Base-by-base conservation (phyloP, 2,329 filamentous ascomycete genomes). In the Calonectria naviculata region DNA sequence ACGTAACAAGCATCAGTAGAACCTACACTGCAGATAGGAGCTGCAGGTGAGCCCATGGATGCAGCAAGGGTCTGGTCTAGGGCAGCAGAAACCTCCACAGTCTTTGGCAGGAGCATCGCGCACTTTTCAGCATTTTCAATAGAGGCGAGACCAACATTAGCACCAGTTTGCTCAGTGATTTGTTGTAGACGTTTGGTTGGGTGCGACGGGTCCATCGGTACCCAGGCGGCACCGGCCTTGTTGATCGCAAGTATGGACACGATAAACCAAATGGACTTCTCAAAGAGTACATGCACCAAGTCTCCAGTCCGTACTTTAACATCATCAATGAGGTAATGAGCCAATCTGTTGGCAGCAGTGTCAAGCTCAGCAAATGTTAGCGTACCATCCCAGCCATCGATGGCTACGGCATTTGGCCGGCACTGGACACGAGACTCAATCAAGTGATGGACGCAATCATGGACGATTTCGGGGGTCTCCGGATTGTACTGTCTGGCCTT, bases 121-220 rank as follows among this genome's bases (percentile, higher is more conserved):
- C 65, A 61, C 0, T 62, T 75, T 66, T 31, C 49, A 12, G 29
- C 71, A 65, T 5, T 71, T 63, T n/a, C 13, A 4, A 56, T 63
- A 0, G 67, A 74, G 10, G 44, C 73, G 3, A 72, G 10, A 2
- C 9, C 64, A 21, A 79, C 9, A 15, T 2, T 29, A 2, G 77
- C 66, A 1, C 58, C 41, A 24, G 56, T 68, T 67, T 72, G 26
- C 71, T 61, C 0, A 17, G 56, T 31, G 2, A 69, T 65, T 19
- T 63, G 56, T n/a, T 38, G 36, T 2, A 65, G 54, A 13, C 73
- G 67, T 19, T 60, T 64, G 15, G 81, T 81, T 0, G 85, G 84
- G 61, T 83, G 73, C 47, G 81, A 80, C 12, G 83, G 80, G 56
- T 86, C 84, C 3, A 85, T 68, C 0, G 82, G 81, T 10, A 75